Conservation (phyloP, 1,139 yeast genomes). For the Meyerozyma elateridarum region DNA sequence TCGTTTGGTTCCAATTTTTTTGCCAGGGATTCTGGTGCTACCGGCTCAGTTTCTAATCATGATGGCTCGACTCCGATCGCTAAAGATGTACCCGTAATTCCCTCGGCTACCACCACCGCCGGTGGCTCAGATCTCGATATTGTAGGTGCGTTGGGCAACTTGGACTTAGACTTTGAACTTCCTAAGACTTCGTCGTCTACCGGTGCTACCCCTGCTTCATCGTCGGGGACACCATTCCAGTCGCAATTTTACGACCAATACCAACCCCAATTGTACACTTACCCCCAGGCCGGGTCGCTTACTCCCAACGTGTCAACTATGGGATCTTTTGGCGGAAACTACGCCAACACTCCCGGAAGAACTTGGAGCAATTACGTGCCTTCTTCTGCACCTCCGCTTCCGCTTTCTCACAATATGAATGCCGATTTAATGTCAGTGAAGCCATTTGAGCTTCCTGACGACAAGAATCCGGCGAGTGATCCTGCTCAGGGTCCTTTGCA, state of each 20-base stretch:
- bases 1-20: slow-evolving; percentile 25
- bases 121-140: slow-evolving; percentile 26
- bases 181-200: slow-evolving; percentile 6
- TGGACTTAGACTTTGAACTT: slow-evolving; percentile 29
- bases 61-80: slow-evolving; percentile 9
- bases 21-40: slow-evolving; percentile 18
- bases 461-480: slow-evolving; percentile 8
- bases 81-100: slow-evolving; percentile 9
- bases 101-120: slow-evolving; percentile 7
- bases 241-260: slow-evolving; percentile 10
- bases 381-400: slow-evolving; percentile 34
- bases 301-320: slow-evolving; percentile 29
- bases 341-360: slow-evolving; percentile 18
- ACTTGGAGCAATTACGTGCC: slow-evolving; percentile 33
- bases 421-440: slow-evolving; percentile 19
- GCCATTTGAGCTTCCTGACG: slow-evolving; percentile 37
- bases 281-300: slow-evolving; percentile 21
- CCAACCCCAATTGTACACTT: slow-evolving; percentile 17
- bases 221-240: slow-evolving; percentile 4
- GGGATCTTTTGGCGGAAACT: slow-evolving; percentile 13
- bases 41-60: slow-evolving; percentile 11
- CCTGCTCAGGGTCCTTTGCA: slow-evolving; percentile 11
- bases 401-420: slow-evolving; percentile 4
- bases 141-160: slow-evolving; percentile 38
- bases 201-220: slow-evolving; percentile 5